Percentiles rank a stretch among this genome's conserved stretches.
Conservation (phyloP, 1,284 basidiomycete genomes). For the Ustilago vetiveriae region DNA sequence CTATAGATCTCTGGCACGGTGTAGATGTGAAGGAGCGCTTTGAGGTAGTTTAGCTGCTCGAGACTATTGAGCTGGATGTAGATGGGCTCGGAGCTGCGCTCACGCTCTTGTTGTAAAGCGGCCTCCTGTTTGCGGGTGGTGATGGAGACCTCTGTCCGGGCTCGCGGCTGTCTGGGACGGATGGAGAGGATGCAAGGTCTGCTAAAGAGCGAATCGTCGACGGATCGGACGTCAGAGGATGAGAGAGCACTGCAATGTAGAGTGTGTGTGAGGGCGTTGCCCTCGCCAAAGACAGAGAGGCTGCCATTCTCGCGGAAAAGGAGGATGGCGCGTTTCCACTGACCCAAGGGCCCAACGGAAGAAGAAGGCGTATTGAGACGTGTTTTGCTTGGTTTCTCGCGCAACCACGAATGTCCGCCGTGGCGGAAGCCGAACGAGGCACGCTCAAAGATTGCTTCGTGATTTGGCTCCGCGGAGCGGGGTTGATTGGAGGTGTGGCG, state of each 20-base stretch:
- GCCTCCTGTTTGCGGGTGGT: constrained; percentile 27
- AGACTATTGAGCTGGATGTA: constrained; percentile 48
- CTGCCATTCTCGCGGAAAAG: constrained; percentile 52
- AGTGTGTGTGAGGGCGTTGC: constrained; percentile 49
- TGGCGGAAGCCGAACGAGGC: constrained; percentile 34
- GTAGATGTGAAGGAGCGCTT: constrained; percentile 41
- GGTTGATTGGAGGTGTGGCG: constrained; percentile 6
- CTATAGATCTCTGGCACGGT: constrained; percentile 53
- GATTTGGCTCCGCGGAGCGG: constrained; percentile 14
- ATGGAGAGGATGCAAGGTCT: constrained; percentile 48
- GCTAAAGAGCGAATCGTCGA: constrained; percentile 55
- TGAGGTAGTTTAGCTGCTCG: constrained; percentile 38
- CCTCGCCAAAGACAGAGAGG: constrained; percentile 50
- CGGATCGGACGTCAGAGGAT: constrained; percentile 48
- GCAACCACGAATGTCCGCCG: constrained; percentile 33
- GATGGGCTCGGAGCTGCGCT: constrained; percentile 41
- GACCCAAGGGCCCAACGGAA: constrained; percentile 19
- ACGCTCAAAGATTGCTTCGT: constrained; percentile 31
- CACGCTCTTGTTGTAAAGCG: constrained; percentile 11
- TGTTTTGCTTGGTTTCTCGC: constrained; percentile 43
- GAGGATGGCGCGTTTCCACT: constrained; percentile 51
- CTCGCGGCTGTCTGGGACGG: constrained; percentile 25
- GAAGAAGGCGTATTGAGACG: constrained; percentile 38
- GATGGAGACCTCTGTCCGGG: constrained; percentile 19
- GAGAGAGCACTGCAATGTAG: constrained; percentile 34